Base-by-base conservation (phyloP, 768 basidiomycete species). In the Termitomyces sp. region DNA sequence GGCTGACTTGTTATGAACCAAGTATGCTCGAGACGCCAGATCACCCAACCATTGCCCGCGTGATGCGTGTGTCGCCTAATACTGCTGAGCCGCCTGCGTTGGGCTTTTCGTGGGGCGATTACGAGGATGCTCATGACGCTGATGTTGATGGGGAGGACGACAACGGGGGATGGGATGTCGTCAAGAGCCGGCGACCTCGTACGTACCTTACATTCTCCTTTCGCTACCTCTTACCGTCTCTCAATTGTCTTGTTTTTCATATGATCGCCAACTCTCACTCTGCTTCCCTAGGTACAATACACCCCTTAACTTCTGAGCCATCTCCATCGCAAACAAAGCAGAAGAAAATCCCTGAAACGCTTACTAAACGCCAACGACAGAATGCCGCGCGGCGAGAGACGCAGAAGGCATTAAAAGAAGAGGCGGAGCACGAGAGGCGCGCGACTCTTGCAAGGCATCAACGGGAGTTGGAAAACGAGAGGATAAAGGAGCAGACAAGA, bases 151-250 rank as follows among this genome's bases (percentile, higher is more conserved):
- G 79, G 51, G 85, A 85, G 46, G 84, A 81, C 5, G 87, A 85
- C 58, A 90, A 90, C 55, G 89, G 87, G 53, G 88, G 85, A 2
- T 93, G 91, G 92, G 88, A 84, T 24, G 82, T 91, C 45, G 89
- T 93, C 64, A 81, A 77, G 72, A 82, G 83, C 64, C 78, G 79
- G 58, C 77, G 75, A 49, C 22, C 52, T 49, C 52, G 50, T 53
- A 46, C 13, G 50, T 50, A 37, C 20, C 9, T 48, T 24, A 13
- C 37, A 6, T 34, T 50, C 30, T 13, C 16, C 13, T 51, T 13
- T 12, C 16, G 2, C n/a, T 24, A 22, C 42, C 37, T 49, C 42
- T 20, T 45, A 22, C 22, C 30, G 13, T 33, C 27, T 34, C 30
- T 53, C 18, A 8, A 6, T 15, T 24, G 2, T 55, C 31, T 49